Percentiles rank a stretch among this genome's conserved stretches.
These are phyloP conservation scores for Puccinia triticina DNA, from an alignment of 1,284 basidiomycete genomes.

Conservation along the genomic window DNA sequence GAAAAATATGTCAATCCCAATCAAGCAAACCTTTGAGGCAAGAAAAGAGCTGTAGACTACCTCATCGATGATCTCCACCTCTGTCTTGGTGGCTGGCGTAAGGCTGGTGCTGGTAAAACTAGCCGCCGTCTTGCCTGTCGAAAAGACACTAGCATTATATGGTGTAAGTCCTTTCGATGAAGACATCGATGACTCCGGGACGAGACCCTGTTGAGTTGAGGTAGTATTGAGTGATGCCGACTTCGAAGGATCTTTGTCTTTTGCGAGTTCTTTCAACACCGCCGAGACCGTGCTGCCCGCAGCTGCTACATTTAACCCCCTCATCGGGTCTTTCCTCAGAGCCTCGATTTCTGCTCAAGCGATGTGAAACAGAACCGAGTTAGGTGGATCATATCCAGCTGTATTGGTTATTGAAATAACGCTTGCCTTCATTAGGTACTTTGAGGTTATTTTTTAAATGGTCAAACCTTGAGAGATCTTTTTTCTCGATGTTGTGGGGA, in stretches of 20 bases:
- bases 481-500: slow-evolving; percentile 59
- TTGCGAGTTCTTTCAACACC: slow-evolving; percentile 52
- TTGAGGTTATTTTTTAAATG: slow-evolving; percentile 60
- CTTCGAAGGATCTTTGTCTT: slow-evolving; percentile 50
- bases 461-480: slow-evolving; percentile 58
- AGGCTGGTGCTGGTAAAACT: slow-evolving; percentile 90
- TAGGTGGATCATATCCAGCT: not conserved
- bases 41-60: slow-evolving; percentile 60
- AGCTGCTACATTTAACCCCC: slow-evolving; percentile 58
- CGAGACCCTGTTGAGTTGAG: not conserved
- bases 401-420: not conserved
- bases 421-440: slow-evolving; percentile 45
- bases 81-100: slow-evolving; percentile 74
- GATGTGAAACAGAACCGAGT: not conserved
- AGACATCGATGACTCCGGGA: slow-evolving; percentile 32
- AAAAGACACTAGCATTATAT: slow-evolving; percentile 91
- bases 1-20: slow-evolving; percentile 19
- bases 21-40: not conserved
- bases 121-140: slow-evolving; percentile 85
- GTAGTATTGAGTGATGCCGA: slow-evolving; percentile 27
- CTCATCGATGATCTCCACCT: slow-evolving; percentile 87
- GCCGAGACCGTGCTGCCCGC: slow-evolving; percentile 58
- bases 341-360: slow-evolving; percentile 55
- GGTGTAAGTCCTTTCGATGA: slow-evolving; percentile 51
- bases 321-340: slow-evolving; percentile 54